Conservation (phyloP, 306 rosid genomes). For the Trifolium fragiferum region DNA sequence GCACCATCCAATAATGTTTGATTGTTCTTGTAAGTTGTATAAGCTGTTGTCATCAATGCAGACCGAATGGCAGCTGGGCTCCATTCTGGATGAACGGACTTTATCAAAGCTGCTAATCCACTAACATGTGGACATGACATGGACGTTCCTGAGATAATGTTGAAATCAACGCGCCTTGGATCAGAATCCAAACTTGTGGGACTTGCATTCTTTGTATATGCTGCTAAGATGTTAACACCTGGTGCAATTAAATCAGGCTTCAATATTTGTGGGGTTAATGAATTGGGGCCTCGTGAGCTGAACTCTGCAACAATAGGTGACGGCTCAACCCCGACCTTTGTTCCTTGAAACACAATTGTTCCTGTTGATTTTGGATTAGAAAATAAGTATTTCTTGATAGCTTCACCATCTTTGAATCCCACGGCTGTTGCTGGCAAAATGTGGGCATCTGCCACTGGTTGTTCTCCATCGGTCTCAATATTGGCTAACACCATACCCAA, state of each 20-base stretch:
- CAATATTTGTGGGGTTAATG: constrained; percentile 56
- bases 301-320: constrained; percentile 86
- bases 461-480: constrained; percentile 57
- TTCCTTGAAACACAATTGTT: constrained; percentile 62
- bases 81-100: constrained; percentile 77
- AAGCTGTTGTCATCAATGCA: constrained; percentile 84
- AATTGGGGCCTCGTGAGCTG: constrained; percentile 80
- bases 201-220: constrained; percentile 51
- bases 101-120: constrained; percentile 71
- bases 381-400: constrained; percentile 50
- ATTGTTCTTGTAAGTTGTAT: constrained; percentile 58
- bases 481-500: constrained; percentile 76
- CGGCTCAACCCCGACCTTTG: constrained; percentile 61
- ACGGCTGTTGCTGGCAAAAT: constrained; percentile 63
- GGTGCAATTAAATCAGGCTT: constrained; percentile 90
- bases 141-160: constrained; percentile 84
- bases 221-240: constrained; percentile 81
- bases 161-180: constrained; percentile 75
- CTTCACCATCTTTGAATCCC: constrained; percentile 53
- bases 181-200: constrained; percentile 53
- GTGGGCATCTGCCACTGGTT: constrained; percentile 74
- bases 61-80: constrained; percentile 80
- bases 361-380: constrained; percentile 56
- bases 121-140: constrained; percentile 96
- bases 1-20: constrained; percentile 50